Percentiles rank a stretch among this genome's conserved stretches.
Conservation (phyloP, 352 stramenopile genomes). For the Phytophthora megakarya region DNA sequence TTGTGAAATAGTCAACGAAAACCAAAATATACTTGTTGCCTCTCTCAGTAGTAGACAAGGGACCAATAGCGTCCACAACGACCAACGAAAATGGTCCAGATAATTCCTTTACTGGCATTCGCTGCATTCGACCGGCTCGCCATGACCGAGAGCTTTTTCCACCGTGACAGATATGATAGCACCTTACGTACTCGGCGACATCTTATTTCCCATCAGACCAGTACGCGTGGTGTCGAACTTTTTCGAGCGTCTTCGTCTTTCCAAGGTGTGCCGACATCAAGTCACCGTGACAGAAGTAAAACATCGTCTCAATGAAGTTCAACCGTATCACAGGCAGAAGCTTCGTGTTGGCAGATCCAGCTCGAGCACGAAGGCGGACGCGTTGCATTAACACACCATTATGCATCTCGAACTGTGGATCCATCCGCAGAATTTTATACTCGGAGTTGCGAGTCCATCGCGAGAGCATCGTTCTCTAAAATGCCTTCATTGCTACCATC, state of each 20-base stretch:
- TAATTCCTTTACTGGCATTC: constrained; percentile 4
- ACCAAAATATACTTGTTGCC: not conserved
- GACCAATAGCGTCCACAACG: constrained; percentile 4
- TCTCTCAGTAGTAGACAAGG: not conserved
- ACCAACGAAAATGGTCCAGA: constrained; percentile 15
- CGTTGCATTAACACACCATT: too few species aligned
- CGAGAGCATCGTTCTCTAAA: too few species aligned
- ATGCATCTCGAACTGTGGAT: too few species aligned
- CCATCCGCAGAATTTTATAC: too few species aligned
- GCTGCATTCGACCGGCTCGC: constrained; percentile 6
- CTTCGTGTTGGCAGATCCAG: too few species aligned
- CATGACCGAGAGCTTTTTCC: constrained; percentile 6
- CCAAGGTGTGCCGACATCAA: too few species aligned
- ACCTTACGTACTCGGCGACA: not conserved
- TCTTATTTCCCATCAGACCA: constrained; percentile 3
- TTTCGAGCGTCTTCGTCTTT: constrained; percentile 1
- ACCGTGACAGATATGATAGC: not conserved
- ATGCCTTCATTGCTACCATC: too few species aligned
- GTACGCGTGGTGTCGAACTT: constrained; percentile 5
- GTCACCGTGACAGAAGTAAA: too few species aligned
- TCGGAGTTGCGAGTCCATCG: too few species aligned
- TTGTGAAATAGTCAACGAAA: not conserved
- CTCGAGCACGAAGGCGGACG: too few species aligned
- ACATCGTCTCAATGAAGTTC: too few species aligned
- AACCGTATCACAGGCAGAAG: too few species aligned